phyloP scores from a whole-genome alignment of 2,329 filamentous ascomycete genomes.

The Cryphonectria parasitica region DNA sequence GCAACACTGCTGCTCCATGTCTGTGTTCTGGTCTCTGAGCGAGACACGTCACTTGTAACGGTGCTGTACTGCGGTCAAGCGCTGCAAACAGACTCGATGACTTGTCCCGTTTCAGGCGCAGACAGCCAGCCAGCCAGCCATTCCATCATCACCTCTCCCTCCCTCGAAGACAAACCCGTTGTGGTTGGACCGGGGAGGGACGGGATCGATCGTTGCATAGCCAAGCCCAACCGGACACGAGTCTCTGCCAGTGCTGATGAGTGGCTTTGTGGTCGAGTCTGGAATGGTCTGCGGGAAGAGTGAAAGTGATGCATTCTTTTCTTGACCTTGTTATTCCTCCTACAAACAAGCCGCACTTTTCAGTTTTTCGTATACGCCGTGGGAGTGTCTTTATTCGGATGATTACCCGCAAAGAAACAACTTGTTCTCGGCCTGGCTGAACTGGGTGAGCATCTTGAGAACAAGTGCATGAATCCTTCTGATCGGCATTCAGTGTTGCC shows the following conservation, averaged over 20 bases:
- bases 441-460: neutral
- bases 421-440: neutral
- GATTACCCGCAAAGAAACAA: neutral
- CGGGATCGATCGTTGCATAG: neutral
- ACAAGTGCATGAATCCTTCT: neutral
- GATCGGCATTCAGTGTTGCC: constrained; percentile 1
- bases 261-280: neutral
- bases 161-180: neutral
- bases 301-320: neutral
- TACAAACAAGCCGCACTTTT: neutral
- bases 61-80: neutral
- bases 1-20: neutral
- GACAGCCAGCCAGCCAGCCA: neutral
- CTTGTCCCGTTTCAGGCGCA: constrained; percentile 11
- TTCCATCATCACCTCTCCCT: neutral
- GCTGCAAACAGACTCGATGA: neutral
- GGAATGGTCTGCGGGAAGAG: neutral
- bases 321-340: too few relatives aligned
- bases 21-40: neutral
- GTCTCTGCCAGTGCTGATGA: neutral
- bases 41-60: constrained; percentile 9
- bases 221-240: neutral
- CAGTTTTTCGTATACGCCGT: neutral
- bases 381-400: neutral
- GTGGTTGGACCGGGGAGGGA: neutral